Evolutionary conservation across 257 asterid genomes (phyloP).

Genomic region (Nicotiana tabacum): DNA sequence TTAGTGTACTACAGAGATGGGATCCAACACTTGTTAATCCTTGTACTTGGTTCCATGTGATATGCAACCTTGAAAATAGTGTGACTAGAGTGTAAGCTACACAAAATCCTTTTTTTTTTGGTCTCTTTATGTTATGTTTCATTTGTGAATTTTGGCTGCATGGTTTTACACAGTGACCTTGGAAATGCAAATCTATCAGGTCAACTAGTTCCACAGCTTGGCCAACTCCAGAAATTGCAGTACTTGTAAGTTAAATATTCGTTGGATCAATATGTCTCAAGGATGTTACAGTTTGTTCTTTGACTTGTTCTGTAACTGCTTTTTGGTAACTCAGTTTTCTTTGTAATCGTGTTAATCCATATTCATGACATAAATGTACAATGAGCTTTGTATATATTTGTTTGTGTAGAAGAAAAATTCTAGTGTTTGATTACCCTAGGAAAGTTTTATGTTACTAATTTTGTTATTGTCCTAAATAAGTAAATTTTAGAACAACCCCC

Average conservation of each 20-base stretch:
- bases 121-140: neutral
- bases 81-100: slow-evolving; percentile 85
- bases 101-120: neutral
- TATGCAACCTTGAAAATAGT: slow-evolving; percentile 61
- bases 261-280: neutral
- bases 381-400: slow-evolving; percentile 2
- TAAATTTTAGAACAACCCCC: neutral
- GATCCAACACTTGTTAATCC: slow-evolving; percentile 92
- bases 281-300: neutral
- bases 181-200: slow-evolving; percentile 94
- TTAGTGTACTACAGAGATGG: slow-evolving; percentile 91
- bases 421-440: neutral
- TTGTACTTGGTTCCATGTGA: slow-evolving; percentile 94
- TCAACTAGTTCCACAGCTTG: slow-evolving; percentile 78
- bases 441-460: neutral
- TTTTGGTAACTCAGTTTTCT: neutral
- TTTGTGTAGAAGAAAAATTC: neutral
- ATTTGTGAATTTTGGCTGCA: slow-evolving; percentile 7
- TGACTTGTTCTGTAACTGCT: neutral
- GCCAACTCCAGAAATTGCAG: slow-evolving; percentile 64
- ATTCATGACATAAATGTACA: neutral
- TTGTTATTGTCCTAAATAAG: neutral
- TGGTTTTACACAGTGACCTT: slow-evolving; percentile 56
- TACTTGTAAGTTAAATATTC: slow-evolving; percentile 61
- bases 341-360: neutral